Evolutionary conservation across 2,329 filamentous ascomycete species (phyloP).

Genomic region (Diplocarpon rosae): DNA sequence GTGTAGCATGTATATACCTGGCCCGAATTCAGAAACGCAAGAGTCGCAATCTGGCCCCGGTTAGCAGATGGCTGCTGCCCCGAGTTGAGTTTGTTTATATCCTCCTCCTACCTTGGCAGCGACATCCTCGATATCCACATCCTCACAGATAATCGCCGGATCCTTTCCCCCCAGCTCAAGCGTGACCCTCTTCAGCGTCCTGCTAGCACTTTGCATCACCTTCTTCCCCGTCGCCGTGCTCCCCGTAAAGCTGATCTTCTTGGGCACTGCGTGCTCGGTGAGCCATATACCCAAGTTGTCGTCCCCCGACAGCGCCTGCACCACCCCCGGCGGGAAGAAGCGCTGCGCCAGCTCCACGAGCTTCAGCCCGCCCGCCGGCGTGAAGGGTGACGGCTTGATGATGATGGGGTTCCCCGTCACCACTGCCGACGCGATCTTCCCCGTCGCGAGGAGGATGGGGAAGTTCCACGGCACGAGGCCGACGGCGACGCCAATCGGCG

Average conservation of each 20-base stretch:
- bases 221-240: slow-evolving; percentile 39
- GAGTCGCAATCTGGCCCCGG: slow-evolving; percentile 29
- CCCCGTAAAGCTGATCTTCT: slow-evolving; percentile 49
- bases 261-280: slow-evolving; percentile 40
- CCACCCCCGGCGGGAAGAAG: slow-evolving; percentile 43
- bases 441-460: slow-evolving; percentile 35
- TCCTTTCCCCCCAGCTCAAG: slow-evolving; percentile 39
- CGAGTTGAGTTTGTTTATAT: no score
- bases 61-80: background rate
- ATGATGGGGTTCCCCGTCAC: slow-evolving; percentile 44
- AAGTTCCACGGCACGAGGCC: slow-evolving; percentile 54
- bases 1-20: slow-evolving; percentile 29
- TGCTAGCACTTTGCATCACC: slow-evolving; percentile 38
- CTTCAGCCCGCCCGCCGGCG: slow-evolving; percentile 40
- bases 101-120: slow-evolving; percentile 31
- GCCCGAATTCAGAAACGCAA: slow-evolving; percentile 41
- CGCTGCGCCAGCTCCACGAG: slow-evolving; percentile 38
- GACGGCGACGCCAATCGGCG: slow-evolving; percentile 38
- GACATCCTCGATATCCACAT: slow-evolving; percentile 38
- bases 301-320: slow-evolving; percentile 44
- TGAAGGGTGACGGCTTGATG: slow-evolving; percentile 48
- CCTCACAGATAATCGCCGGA: slow-evolving; percentile 41
- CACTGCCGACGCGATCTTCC: slow-evolving; percentile 40
- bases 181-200: slow-evolving; percentile 35
- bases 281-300: slow-evolving; percentile 42